A percentile compares a stretch with the other conserved stretches of the same genome.
phyloP scores from a whole-genome alignment of 495 filamentous ascomycete genomes.

The Ascodesmis nigricans region DNA sequence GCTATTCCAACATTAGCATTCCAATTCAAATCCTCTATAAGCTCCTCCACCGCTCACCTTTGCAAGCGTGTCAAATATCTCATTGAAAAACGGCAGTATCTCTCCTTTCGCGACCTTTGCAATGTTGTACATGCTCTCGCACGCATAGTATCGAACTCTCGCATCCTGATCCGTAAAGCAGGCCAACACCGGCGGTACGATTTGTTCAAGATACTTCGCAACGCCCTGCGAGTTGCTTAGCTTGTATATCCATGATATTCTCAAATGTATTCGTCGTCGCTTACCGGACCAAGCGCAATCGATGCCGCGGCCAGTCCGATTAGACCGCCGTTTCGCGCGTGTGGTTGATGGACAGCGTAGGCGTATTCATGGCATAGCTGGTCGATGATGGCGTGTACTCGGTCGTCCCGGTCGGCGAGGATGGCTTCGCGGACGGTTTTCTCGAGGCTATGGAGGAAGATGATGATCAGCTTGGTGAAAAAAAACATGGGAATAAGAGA shows the following conservation, averaged over 20 bases:
- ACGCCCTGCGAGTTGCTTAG: constrained; percentile 44
- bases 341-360: constrained; percentile 91
- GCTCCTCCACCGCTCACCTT: constrained; percentile 39
- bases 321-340: constrained; percentile 87
- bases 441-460: constrained; percentile 42
- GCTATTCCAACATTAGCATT: constrained; percentile 28
- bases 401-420: constrained; percentile 49
- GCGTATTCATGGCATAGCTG: constrained; percentile 96
- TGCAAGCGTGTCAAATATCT: constrained; percentile 90
- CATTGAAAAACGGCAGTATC: constrained; percentile 79
- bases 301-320: constrained; percentile 93
- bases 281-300: constrained; percentile 79
- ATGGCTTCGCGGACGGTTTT: constrained; percentile 71
- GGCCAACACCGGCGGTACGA: constrained; percentile 92
- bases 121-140: constrained; percentile 99
- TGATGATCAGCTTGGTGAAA: neutral
- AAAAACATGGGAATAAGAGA: neutral
- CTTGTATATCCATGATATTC: neutral
- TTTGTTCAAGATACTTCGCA: constrained; percentile 69
- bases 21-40: constrained; percentile 8
- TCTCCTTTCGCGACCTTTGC: constrained; percentile 98
- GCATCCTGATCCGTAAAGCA: constrained; percentile 98
- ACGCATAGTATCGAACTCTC: constrained; percentile 92
- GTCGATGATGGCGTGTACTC: constrained; percentile 65
- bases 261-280: constrained; percentile 12